Evolutionary conservation across 371 early-diverging fungal species (phyloP), one percentile per base, ranked within the genome.

Genomic region (Mortierella sp.): DNA sequence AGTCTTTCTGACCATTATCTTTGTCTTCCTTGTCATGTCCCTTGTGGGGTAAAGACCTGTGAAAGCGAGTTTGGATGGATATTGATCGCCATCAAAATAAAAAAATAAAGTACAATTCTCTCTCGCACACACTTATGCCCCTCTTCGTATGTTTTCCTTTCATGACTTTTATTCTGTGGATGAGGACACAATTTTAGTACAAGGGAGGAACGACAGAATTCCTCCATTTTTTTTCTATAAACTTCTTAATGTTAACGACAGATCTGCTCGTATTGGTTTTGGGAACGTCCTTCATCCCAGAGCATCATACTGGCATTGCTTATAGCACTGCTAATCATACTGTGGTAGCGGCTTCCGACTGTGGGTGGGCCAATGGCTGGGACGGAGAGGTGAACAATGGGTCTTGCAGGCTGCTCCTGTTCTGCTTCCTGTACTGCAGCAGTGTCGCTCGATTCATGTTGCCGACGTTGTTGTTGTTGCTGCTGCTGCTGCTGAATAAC

Each of bases 1-100:
- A 89, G 93, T 98, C 55, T 98, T 99, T 88, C 94, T 93, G 48
- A 92, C 96, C 19, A 92, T 96, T 73, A 88, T 96, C 54, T 90
- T 94, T 58, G 95, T 96, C 81, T 88, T 90, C 52, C 79, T 90
- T n/a, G 75, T 90, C 44, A 52, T 85, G 4, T 85, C 86, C 16
- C 76, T 85, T 21, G 55, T 85, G 6, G 81, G 82, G 14, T 85
- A 81, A 57, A 72, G 11, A 0, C 50, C 50, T 50, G 58, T 58
- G 3, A 10, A 10, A 11, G 24, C 21, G 21, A 55, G n/a, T 19
- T 34, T 11, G 24, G 21, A 38, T 42, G 4, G 13, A 58, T 10
- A 14, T 38, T 5, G 42, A 50, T 50, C 14, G 50, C 16, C 16
- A 16, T 13, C 16, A 58, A 13, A 28, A 58, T 5, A 34, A 28